phyloP scores from a whole-genome alignment of 352 stramenopile species.

The Blastocystis sp. region DNA sequence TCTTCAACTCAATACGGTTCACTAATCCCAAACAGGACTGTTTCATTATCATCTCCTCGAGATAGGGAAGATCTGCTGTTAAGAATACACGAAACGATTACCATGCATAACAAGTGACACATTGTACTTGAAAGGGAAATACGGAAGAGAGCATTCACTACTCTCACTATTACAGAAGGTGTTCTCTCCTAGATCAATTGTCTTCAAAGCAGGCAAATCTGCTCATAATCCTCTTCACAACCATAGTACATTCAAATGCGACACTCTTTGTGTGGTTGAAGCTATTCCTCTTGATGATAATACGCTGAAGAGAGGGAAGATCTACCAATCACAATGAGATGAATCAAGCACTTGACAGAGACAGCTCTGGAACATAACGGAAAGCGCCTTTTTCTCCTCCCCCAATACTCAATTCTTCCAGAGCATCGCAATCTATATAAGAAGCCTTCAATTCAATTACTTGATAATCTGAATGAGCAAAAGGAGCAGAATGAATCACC shows the following conservation, averaged over 20 bases:
- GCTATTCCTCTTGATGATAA: neutral
- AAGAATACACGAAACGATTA: neutral
- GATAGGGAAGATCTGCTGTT: neutral
- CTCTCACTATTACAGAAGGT: too few species aligned
- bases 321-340: neutral
- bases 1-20: neutral
- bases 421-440: neutral
- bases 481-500: neutral
- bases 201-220: neutral
- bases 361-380: neutral
- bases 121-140: neutral
- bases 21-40: neutral
- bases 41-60: neutral
- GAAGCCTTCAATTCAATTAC: neutral
- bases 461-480: neutral
- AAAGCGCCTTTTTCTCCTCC: neutral
- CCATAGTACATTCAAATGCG: too few species aligned
- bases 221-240: too few species aligned
- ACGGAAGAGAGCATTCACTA: neutral
- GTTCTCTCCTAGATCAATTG: neutral
- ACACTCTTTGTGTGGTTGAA: neutral
- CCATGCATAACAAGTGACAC: neutral
- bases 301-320: neutral
- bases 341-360: neutral
- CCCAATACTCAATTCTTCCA: neutral